Base-by-base conservation (phyloP, 805 yeast species). In the Candida dajiaensis region DNA sequence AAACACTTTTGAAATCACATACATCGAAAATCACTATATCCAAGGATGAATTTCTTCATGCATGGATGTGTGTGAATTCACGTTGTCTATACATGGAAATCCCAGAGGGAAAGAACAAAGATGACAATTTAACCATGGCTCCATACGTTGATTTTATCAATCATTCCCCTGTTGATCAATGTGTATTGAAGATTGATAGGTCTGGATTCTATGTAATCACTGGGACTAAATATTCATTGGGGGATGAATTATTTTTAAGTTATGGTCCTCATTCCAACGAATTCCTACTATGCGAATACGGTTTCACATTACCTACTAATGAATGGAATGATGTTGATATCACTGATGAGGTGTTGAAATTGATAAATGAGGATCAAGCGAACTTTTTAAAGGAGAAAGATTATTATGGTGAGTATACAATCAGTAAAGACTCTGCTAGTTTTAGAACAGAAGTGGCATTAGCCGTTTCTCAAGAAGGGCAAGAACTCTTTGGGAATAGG, bases 221-320 rank as follows among this genome's bases (percentile, higher is more conserved):
- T 0, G 57, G 66, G 53, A 50, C 51, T 4, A 9, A 57, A 54
- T 72, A 69, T 53, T 48, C 59, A 8, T 6, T 56, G 43, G 61
- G 57, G 4, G 81, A 81, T 15, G 95, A 90, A 60, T 54, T 92
- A 2, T 78, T 70, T 54, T 73, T 92, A 53, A 78, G 83, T 43
- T 92, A 92, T 61, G 98, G 98, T 1, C 81, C 96, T 1, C 97
- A 92, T 63, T 80, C 85, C 10, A 89, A 92, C 61, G 89, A 81
- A 42, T 87, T 87, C 53, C 65, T 92, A 29, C 67, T 89, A 10
- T 80, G 85, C 56, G 98, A 92, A 63, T 92, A 92, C 59, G 98
- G 97, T 1, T 92, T 92, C 68, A 71, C 73, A 33, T 63, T 85
- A 1, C 59, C 62, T 0, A 57, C 62, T 1, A 88, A 89, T 59